phyloP scores from a whole-genome alignment of 176 grass and related monocot genomes.

The Hyparrhenia diplandra region DNA sequence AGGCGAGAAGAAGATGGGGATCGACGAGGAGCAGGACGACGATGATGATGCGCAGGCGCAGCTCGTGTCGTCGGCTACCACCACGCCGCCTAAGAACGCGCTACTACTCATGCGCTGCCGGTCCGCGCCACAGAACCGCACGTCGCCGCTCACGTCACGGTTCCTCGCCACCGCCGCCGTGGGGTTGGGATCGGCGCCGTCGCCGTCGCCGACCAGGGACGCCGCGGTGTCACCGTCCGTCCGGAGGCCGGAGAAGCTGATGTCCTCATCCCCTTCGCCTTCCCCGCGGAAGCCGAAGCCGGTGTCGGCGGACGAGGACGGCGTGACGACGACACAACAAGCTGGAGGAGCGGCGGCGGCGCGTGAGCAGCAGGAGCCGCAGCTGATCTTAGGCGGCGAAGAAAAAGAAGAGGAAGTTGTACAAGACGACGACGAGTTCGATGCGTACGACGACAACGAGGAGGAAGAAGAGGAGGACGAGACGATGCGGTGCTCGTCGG shows the following conservation, averaged over 20 bases:
- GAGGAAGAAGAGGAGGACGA: constrained; percentile 23
- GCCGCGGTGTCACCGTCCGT: too few species aligned
- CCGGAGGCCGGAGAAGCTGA: too few species aligned
- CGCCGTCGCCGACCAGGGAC: constrained; percentile 14
- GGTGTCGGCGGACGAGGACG: neutral
- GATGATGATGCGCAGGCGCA: constrained; percentile 11
- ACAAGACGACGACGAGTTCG: neutral
- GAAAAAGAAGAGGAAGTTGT: neutral
- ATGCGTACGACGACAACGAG: neutral
- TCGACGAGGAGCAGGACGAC: neutral
- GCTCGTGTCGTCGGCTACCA: constrained; percentile 49
- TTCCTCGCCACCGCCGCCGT: constrained; percentile 24
- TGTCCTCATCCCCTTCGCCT: too few species aligned
- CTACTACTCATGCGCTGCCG: constrained; percentile 97
- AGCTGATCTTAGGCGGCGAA: neutral
- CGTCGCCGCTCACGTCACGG: constrained; percentile 44
- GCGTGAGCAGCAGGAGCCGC: neutral
- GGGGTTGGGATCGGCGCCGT: neutral
- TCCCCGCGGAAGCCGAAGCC: constrained; percentile 17
- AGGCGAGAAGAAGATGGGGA: constrained; percentile 6
- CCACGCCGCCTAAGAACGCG: constrained; percentile 85
- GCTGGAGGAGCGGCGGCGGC: neutral
- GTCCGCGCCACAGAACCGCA: constrained; percentile 84
- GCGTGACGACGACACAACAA: constrained; percentile 3
- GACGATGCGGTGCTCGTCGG: constrained; percentile 75